phyloP scores from a whole-genome alignment of 352 stramenopile species.

The Phytophthora niederhauseri region DNA sequence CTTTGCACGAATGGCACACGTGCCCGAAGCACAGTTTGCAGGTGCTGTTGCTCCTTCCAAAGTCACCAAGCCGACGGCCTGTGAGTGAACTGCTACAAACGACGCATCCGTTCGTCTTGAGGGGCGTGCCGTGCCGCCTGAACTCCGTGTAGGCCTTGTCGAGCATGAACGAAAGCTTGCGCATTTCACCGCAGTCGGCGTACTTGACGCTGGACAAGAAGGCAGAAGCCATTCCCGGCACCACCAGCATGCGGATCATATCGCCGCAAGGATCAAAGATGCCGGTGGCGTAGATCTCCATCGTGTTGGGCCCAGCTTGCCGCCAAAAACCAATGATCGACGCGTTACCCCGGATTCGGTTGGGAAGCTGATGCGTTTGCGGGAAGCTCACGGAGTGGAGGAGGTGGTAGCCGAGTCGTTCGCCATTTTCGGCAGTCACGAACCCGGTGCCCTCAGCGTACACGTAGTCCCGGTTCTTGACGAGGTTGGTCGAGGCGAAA shows the following conservation, averaged over 20 bases:
- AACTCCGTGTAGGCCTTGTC: slow-evolving; percentile 27
- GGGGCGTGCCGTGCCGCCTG: slow-evolving; percentile 13
- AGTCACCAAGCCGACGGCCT: slow-evolving; percentile 21
- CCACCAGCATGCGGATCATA: slow-evolving; percentile 28
- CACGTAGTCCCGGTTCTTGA: slow-evolving; percentile 42
- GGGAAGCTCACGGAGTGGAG: slow-evolving; percentile 44
- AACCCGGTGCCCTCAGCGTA: slow-evolving; percentile 38
- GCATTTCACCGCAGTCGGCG: slow-evolving; percentile 26
- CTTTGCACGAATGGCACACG: slow-evolving; percentile 37
- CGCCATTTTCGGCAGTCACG: slow-evolving; percentile 23
- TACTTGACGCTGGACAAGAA: slow-evolving; percentile 38
- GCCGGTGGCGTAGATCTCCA: slow-evolving; percentile 38
- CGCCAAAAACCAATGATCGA: slow-evolving; percentile 41
- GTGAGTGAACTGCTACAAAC: slow-evolving; percentile 6
- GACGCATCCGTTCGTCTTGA: slow-evolving; percentile 22
- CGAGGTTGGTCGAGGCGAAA: slow-evolving; percentile 17
- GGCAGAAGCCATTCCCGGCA: slow-evolving; percentile 24
- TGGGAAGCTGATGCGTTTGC: slow-evolving; percentile 31
- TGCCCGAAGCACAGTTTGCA: slow-evolving; percentile 38
- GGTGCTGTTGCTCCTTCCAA: slow-evolving; percentile 10
- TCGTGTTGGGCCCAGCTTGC: slow-evolving; percentile 26
- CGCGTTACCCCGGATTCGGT: slow-evolving; percentile 42
- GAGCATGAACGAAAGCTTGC: slow-evolving; percentile 35
- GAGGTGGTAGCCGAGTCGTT: slow-evolving; percentile 44
- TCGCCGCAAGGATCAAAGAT: slow-evolving; percentile 35